Evolutionary conservation across 2,329 filamentous ascomycete species (phyloP), one percentile per base, ranked within the genome.

Genomic region (Fusarium fracticaudum): DNA sequence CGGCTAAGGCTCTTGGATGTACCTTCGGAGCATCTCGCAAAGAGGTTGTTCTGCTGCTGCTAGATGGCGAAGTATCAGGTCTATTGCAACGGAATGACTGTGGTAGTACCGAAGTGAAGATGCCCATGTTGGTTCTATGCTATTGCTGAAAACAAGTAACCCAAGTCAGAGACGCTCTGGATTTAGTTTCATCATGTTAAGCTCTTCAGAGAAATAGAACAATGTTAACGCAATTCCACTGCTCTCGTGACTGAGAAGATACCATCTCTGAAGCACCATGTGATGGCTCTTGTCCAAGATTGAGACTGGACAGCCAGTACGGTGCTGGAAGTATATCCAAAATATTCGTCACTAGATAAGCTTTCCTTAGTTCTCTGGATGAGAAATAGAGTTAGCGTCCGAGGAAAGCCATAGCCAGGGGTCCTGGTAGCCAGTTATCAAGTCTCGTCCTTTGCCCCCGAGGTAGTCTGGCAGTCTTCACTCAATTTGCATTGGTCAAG

Each of bases 21-120:
- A 71, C 69, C 31, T 65, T 75, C 10, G 69, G 35, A 13, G 68
- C 35, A 59, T 65, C 63, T 17, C 71, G 26, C n/a, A 47, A 60
- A 61, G 74, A 3, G 65, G 66, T 3, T 72, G 9, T 20, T 69
- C 63, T 24, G 15, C 4, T 6, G 9, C 29, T 13, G 33, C 7
- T 20, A 3, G 18, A 31, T n/a, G 14, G 13, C 8, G 15, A 33
- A 15, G 29, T 13, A 33, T 9, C 8, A 33, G 18, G 12, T 13
- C n/a, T 1, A 22, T 15, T 44, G 38, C 9, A 5, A 9, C 41
- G 24, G 73, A 37, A 2, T 58, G n/a, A 22, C 20, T 18, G 22
- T 31, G 18, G 38, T 24, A 43, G 12, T 31, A 14, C 20, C 17
- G 17, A 14, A 17, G 6, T 33, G 26, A 15, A 44, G 17, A 12